Evolutionary conservation across 2,329 filamentous ascomycete genomes (phyloP), one percentile per base, ranked within the genome.

Genomic region (Botrytis cinerea): DNA sequence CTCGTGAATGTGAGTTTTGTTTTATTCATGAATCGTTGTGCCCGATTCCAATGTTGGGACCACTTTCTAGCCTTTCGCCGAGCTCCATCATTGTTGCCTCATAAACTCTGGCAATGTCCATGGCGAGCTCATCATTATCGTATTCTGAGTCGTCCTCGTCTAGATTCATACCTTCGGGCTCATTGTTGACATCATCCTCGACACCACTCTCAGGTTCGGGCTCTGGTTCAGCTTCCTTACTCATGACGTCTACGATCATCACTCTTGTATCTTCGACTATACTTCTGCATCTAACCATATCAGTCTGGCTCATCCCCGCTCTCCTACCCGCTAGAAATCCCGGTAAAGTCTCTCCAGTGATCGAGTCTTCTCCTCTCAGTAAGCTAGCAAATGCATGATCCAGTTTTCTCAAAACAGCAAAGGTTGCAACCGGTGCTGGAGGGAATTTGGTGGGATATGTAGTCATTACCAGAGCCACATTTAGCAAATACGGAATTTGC

Each of bases 211-310:
- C 72, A 40, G 43, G 28, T 38, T 82, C 82, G 4, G 82, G 82
- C 2, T 84, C 84, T 46, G 84, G 83, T 25, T 85, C 83, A 67
- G 84, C 81, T 73, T 87, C 87, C 71, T 84, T 85, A 74, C 86
- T 88, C 84, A 94, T 87, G 25, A 90, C 87, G 74, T 93, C 90
- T 1, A 94, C 88, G 73, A 95, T 89, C 8, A 89, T 82, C 12
- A 94, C 83, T 40, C 95, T 87, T 25, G 92, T 93, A 76, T 91
- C 88, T 80, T 97, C 93, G 0, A 94, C 92, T 45, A 97, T 84
- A 79, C 93, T 93, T 80, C 93, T 92, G 76, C 95, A 92, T 59
- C 95, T 88, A 12, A 98, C 94, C 86, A 96, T 97, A 81, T 98
- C 94, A 0, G 93, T 95, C 28, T 83, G 85, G 1, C 90, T 94